Base-by-base conservation (phyloP, 257 asterid species). In the Solanum okadae region DNA sequence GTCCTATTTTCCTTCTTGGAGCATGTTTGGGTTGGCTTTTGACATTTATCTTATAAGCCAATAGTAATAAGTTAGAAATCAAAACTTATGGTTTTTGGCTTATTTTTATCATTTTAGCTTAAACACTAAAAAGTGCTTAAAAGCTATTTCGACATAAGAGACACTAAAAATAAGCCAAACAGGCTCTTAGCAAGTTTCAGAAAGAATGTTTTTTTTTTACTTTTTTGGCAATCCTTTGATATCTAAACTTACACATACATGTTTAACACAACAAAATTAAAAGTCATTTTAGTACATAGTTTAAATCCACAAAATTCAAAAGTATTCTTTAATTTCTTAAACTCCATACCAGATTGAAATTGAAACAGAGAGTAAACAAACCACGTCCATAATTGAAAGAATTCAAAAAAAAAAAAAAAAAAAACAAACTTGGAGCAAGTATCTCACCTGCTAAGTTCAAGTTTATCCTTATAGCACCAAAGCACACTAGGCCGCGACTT, bases 381-480 rank as follows among this genome's bases (percentile, higher is more conserved):
- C 25, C 38, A 20, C 14, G 12, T 34, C 81, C 49, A 35, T 20
- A 34, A 20, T 3, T 73, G 18, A 4, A 73, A 20, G 22, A 35
- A 22, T 20, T 56, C 10, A 56, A 18, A 56, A 56, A 52, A 52
- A 52, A 52, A 49, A 46, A 46, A 46, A 13, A 9, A 5, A 33
- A 27, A 10, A 33, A n/a, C 25, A 38, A 23, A 79, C 20, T 7
- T 25, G 8, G 71, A 84, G 23, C 0, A 29, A n/a, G 44, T 83
- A 73, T 25, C 29, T 16, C 56, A 96, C 99, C 99, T 95, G 96
- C 99, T 97, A 31, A 97, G 92, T 72, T 97, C 98, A 38, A 96
- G 98, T 87, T 97, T 94, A 87, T 97, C 98, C 95, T 90, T 95
- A 92, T 96, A 97, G 92, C 99, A 97, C 99, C 99, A 97, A 72